A percentile compares a stretch with the other conserved stretches of the same genome.
These are phyloP conservation scores for Colletotrichum destructivum DNA, from an alignment of 2,329 filamentous ascomycete species.

Conservation along the genomic window DNA sequence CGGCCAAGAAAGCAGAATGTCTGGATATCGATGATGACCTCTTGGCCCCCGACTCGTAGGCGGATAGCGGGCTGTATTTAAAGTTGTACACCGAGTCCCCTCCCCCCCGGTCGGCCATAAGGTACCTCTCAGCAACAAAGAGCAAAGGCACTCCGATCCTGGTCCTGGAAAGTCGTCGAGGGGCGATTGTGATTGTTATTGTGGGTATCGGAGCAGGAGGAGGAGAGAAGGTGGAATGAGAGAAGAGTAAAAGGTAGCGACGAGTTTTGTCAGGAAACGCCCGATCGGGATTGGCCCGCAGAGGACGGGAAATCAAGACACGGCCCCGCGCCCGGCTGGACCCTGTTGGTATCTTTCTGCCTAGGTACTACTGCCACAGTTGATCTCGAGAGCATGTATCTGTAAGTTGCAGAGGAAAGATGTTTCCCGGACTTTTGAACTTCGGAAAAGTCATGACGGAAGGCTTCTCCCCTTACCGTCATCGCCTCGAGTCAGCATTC, in stretches of 20 bases:
- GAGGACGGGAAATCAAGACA: neutral
- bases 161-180: neutral
- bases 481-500: constrained; percentile 12
- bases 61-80: constrained; percentile 33
- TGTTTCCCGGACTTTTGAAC: neutral
- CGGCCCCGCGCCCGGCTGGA: constrained; percentile 19
- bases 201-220: constrained; percentile 1
- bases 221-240: neutral
- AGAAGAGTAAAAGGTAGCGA: neutral
- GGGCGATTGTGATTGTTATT: neutral
- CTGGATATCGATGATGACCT: neutral
- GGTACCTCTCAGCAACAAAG: neutral
- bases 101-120: neutral
- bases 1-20: neutral
- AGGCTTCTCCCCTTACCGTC: neutral
- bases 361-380: neutral
- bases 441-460: neutral
- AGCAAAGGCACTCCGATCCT: neutral
- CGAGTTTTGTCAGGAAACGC: neutral
- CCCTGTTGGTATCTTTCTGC: neutral
- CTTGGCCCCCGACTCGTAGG: neutral
- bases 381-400: neutral
- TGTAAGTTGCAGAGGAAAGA: neutral
- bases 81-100: neutral
- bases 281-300: constrained; percentile 8